Evolutionary conservation across 768 basidiomycete genomes (phyloP).

Genomic region (Thelephora ganbajun): DNA sequence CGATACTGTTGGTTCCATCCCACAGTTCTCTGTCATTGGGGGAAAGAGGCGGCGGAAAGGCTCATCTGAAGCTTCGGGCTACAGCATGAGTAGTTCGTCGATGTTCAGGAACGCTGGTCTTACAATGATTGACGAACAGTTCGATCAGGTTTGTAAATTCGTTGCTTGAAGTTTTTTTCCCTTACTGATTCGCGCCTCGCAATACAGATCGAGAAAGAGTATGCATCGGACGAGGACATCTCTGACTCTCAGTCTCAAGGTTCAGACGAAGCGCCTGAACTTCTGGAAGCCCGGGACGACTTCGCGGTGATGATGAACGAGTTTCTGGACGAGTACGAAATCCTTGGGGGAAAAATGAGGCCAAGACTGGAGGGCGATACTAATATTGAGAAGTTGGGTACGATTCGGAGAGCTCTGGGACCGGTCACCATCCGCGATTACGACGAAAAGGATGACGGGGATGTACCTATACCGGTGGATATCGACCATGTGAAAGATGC

Average conservation of each 20-base stretch:
- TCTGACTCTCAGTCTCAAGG: constrained; percentile 25
- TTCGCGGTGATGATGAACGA: constrained; percentile 88
- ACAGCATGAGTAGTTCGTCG: constrained; percentile 95
- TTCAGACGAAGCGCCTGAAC: constrained; percentile 52
- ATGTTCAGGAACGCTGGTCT: constrained; percentile 89
- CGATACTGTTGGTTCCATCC: constrained; percentile 73
- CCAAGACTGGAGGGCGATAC: constrained; percentile 61
- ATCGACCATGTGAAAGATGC: constrained; percentile 50
- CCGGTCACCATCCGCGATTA: constrained; percentile 44
- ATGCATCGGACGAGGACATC: constrained; percentile 45
- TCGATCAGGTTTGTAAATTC: constrained; percentile 61
- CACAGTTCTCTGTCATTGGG: constrained; percentile 65
- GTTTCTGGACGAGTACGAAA: constrained; percentile 85
- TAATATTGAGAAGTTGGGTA: constrained; percentile 67
- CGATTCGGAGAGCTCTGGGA: constrained; percentile 68
- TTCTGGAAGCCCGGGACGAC: constrained; percentile 75
- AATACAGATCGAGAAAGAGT: constrained; percentile 76
- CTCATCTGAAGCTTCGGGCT: constrained; percentile 78
- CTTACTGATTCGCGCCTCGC: not conserved
- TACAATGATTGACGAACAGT: constrained; percentile 80
- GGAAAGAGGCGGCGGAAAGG: constrained; percentile 61
- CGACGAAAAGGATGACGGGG: constrained; percentile 32
- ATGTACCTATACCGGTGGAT: constrained; percentile 25
- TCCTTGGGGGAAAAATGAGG: constrained; percentile 77
- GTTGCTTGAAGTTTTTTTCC: not conserved